Evolutionary conservation across 2,329 filamentous ascomycete genomes (phyloP), one percentile per base, ranked within the genome.

Genomic region (Ophiostoma piceae): DNA sequence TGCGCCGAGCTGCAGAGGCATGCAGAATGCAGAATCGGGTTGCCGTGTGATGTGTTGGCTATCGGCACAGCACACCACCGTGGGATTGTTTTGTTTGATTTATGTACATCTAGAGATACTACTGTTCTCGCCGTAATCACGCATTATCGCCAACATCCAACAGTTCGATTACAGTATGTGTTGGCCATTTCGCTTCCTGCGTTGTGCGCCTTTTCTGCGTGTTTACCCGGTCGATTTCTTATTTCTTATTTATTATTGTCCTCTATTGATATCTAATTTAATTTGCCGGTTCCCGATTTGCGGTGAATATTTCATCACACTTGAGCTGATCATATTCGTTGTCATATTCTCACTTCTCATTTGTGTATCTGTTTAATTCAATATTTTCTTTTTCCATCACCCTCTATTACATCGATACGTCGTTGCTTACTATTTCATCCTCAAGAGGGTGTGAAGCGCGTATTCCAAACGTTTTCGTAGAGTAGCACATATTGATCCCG

Each of bases 21-120:
- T 57, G 51, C 51, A 57, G 12, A 29, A 57, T 57, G 22, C 51
- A 57, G 51, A 57, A 57, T 57, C 51, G 51, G 51, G 51, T 26
- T 57, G 51, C 22, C 9, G 26, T 57, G n/a, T 57, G 51, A 57
- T 57, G 51, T 26, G 51, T 26, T 57, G 51, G 51, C 51, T 57
- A 57, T n/a, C 51, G 22, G 51, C 51, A 57, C 22, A 57, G 51
- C 51, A 57, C n/a, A 22, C 16, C 51, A 26, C n/a, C 51, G 43
- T 47, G 3, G 16, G 11, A n/a, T 19, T 12, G 41, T 43, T 12
- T 3, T 12, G 41, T 19, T 43, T 43, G 12, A 16, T 43, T 43
- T 16, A 35, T 35, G 35, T 35, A 35, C 35, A 35, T 35, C 35
- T 5, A 1, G 5, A 8, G 5, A 35, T 3, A 35, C 35, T 35